Evolutionary conservation across 1,284 basidiomycete genomes (phyloP).

Genomic region (Ceratobasidium theobromae): DNA sequence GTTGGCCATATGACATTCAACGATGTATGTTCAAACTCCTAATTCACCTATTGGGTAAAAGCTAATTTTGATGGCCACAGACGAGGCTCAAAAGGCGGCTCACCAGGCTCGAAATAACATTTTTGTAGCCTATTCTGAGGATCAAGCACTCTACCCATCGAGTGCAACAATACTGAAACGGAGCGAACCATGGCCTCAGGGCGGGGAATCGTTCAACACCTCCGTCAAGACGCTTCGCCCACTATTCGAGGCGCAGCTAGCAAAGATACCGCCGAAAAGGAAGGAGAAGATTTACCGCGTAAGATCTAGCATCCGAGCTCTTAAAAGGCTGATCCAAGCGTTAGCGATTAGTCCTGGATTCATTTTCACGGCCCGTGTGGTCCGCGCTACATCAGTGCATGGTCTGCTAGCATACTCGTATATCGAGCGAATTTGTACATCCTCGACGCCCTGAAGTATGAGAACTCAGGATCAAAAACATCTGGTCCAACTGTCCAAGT

Average conservation of each 20-base stretch:
- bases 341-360: conserved; percentile 16
- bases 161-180: neutral
- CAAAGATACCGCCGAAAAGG: neutral
- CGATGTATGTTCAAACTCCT: conserved; percentile 1
- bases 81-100: neutral
- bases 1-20: neutral
- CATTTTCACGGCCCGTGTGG: neutral
- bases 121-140: neutral
- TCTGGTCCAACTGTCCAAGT: neutral
- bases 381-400: neutral
- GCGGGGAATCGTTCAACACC: neutral
- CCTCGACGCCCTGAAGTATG: neutral
- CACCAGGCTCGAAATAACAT: neutral
- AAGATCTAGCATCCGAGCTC: no score
- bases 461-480: neutral
- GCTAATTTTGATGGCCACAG: neutral
- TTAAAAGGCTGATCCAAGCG: no score
- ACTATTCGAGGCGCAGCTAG: neutral
- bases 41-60: neutral
- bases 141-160: neutral
- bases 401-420: neutral
- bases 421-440: neutral
- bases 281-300: conserved; percentile 10
- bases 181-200: neutral
- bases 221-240: neutral